These are phyloP conservation scores for Helotiales sp. DNA, from an alignment of 2,329 filamentous ascomycete species.

Conservation along the genomic window DNA sequence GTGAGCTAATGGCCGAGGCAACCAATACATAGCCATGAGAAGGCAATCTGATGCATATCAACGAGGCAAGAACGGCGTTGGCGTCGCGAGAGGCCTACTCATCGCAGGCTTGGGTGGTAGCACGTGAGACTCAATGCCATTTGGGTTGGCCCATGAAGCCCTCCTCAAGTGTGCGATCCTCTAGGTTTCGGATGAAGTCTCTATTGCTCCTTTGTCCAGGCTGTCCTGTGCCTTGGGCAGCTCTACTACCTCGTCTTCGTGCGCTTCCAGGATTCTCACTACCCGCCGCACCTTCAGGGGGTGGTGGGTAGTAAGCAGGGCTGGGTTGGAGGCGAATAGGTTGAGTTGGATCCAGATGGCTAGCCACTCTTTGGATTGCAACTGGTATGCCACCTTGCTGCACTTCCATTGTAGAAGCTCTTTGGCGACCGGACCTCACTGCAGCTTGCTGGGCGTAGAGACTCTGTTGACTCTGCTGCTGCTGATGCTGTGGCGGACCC, in stretches of 20 bases:
- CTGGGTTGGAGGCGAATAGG: slow-evolving; percentile 94
- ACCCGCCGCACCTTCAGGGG: slow-evolving; percentile 75
- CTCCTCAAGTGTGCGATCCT: slow-evolving; percentile 93
- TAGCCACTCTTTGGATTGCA: slow-evolving; percentile 91
- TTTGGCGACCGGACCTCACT: slow-evolving; percentile 78
- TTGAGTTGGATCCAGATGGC: slow-evolving; percentile 91
- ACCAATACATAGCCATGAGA: neutral
- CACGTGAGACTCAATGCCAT: slow-evolving; percentile 64
- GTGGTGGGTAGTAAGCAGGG: slow-evolving; percentile 95
- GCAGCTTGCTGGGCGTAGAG: slow-evolving; percentile 79
- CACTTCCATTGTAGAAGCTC: slow-evolving; percentile 95
- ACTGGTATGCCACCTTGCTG: slow-evolving; percentile 91
- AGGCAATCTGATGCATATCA: slow-evolving; percentile 8
- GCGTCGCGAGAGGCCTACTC: slow-evolving; percentile 28
- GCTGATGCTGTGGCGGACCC: slow-evolving; percentile 55
- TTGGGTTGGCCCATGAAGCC: slow-evolving; percentile 76
- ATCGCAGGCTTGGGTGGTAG: slow-evolving; percentile 16
- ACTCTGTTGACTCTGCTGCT: slow-evolving; percentile 66
- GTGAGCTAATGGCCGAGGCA: neutral
- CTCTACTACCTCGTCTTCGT: slow-evolving; percentile 77
- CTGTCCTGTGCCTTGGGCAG: slow-evolving; percentile 59
- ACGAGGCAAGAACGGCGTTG: slow-evolving; percentile 20
- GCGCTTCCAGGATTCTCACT: slow-evolving; percentile 63
- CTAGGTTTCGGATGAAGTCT: slow-evolving; percentile 93
- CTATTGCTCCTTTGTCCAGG: slow-evolving; percentile 64